phyloP scores from a whole-genome alignment of 2,329 filamentous ascomycete species.

The Calonectria crousiana region DNA sequence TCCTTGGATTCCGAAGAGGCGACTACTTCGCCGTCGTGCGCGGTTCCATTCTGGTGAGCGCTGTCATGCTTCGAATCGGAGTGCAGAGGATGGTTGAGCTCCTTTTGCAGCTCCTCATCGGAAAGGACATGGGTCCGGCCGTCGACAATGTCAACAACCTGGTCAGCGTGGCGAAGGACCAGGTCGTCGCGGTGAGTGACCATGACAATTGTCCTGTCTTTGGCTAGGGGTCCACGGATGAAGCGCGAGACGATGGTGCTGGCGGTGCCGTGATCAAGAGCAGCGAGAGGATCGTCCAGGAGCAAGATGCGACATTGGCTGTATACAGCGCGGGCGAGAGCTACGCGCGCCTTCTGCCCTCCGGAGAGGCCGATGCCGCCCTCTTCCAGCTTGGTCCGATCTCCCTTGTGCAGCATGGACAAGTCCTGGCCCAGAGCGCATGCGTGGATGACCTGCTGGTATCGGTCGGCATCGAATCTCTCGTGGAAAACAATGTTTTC shows the following conservation, averaged over 20 bases:
- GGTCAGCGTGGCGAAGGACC: constrained; percentile 77
- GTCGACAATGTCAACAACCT: constrained; percentile 77
- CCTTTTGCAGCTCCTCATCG: constrained; percentile 57
- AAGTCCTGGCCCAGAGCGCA: constrained; percentile 71
- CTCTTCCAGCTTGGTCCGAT: constrained; percentile 71
- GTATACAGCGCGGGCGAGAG: constrained; percentile 73
- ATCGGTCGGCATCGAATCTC: constrained; percentile 65
- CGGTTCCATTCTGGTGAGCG: constrained; percentile 36
- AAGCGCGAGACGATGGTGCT: constrained; percentile 71
- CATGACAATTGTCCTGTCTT: constrained; percentile 78
- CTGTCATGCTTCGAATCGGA: constrained; percentile 31
- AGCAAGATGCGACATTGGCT: constrained; percentile 68
- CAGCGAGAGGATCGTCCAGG: constrained; percentile 73
- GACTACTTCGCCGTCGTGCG: constrained; percentile 49
- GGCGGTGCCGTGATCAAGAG: constrained; percentile 72
- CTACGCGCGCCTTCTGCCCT: constrained; percentile 73
- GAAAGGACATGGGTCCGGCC: constrained; percentile 67
- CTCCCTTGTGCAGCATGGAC: constrained; percentile 66
- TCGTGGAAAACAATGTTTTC: constrained; percentile 76
- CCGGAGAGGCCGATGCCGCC: constrained; percentile 73
- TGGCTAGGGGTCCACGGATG: constrained; percentile 70
- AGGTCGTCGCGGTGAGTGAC: constrained; percentile 86
- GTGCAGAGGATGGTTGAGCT: constrained; percentile 53
- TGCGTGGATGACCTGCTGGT: constrained; percentile 70
- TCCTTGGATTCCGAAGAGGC: constrained; percentile 36